Base-by-base conservation (phyloP, 1,284 basidiomycete genomes). In the Microbotryum scabiosae region DNA sequence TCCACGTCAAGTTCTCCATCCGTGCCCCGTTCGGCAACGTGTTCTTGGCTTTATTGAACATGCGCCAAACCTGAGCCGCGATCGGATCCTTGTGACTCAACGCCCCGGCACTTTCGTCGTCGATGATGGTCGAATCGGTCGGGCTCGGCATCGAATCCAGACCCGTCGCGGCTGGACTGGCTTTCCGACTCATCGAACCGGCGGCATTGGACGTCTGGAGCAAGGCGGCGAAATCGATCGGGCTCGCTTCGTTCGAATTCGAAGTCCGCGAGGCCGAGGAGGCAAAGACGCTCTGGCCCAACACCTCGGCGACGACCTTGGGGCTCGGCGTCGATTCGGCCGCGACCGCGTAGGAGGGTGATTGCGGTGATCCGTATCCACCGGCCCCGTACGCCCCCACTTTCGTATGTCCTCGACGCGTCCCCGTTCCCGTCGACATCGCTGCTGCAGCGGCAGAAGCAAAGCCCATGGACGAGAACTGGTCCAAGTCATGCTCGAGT, bases 1-100 rank as follows among this genome's bases (percentile, higher is more conserved):
- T 79, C 94, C 94, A 97, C 0, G 92, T 96, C 56, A 97, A 75
- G 73, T 96, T 97, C 78, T 97, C 94, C 90, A 97, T 93, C 67
- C 92, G 79, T 74, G 92, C 89, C 0, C 88, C 90, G 74, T 96
- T 90, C 45, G 92, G 91, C 51, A 96, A 77, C 56, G 82, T 83
- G 23, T 86, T 87, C 75, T 91, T 91, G 45, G 88, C 88, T 64
- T 88, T 85, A 45, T 90, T 85, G 73, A 92, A 97, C 82, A 97
- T 90, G 77, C 86, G 90, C 94, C 94, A 97, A 18, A 97, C 88
- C 76, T 97, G 91, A 1, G 92, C 87, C 1, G 91, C 91, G 12
- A 97, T 80, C 3, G 92, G 93, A 74, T 97, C 93, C 60, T 90
- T 78, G 66, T 62, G 62, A 4, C 56, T 60, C 5, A 71, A 50